Evolutionary conservation across 2,329 filamentous ascomycete species (phyloP), one percentile per base, ranked within the genome.

Genomic region (Trichoderma oligosporum): DNA sequence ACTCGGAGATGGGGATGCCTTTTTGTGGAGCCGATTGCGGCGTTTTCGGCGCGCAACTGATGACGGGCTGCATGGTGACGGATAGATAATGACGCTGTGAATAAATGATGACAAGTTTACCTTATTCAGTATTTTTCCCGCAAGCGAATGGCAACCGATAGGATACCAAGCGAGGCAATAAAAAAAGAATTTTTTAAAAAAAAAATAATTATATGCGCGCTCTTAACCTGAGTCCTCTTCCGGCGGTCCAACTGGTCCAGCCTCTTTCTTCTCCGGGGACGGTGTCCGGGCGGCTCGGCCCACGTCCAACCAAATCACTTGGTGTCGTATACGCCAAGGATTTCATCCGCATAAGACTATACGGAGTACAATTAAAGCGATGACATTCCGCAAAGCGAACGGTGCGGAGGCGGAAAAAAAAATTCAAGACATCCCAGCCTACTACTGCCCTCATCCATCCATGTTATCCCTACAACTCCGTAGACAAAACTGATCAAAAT

Each of bases 261-360:
- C 42, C 44, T 31, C 42, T n/a, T 5, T 18, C 7, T 18, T 14
- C 36, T 42, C 44, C 53, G 44, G 44, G 16, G 53, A 42, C 45
- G 42, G 25, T 33, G 53, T 31, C 53, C 53, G 45, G 42, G 25
- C 45, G 22, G 44, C 53, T 56, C 25, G 53, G 53, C 14, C 44
- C 44, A 31, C 25, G 25, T 56, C 53, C 53, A 56, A 42, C 53
- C 53, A 56, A 18, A 16, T 56, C 44, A 24, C 27, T 22, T 31
- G 24, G 14, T n/a, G 44, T 31, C 27, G 6, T n/a, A 36, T 18
- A 45, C 14, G 38, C 51, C 51, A 54, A 42, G 51, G 38, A 25
- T 38, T 49, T 36, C 22, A n/a, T 20, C 24, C 38, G 49, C 39
- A 39, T 54, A 29, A 54, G 39, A 36, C 35, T 25, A 42, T 25